Evolutionary conservation across 140 eudicot species (phyloP), one percentile per base, ranked within the genome.

Genomic region (Flaveria floridana): DNA sequence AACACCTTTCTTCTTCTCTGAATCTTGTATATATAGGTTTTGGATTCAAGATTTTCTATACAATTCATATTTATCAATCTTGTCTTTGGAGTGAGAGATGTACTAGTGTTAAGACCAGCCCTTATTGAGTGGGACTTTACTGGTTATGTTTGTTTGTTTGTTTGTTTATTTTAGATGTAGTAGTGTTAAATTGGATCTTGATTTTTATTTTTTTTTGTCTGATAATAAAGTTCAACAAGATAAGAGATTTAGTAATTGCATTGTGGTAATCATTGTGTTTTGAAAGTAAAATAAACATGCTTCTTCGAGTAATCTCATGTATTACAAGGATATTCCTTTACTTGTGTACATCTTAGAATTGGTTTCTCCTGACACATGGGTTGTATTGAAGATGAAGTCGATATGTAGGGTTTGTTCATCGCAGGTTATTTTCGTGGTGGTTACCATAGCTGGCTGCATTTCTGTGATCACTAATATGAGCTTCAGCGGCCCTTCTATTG

Each of bases 401-500:
- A 64, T 63, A 65, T 78, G 75, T 79, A 26, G 73, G 76, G 69
- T 71, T 83, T 82, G 68, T 78, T 76, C 66, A 48, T 80, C 26
- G 75, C 81, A 86, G 91, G 77, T 78, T 76, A 37, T 70, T 41
- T 72, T 20, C 18, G 67, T 11, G 70, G 58, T 63, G 64, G 74
- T 77, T 66, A 70, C 65, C 59, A 52, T 61, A 70, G 44, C 77
- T 39, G 71, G 87, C 12, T 70, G 81, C 57, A 71, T 80, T 30
- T 69, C 57, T 47, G 65, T 75, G 70, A 72, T 81, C 77, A 78
- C 59, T 53, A 87, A 78, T 75, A 91, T 91, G 95, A 91, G 89
- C 81, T 81, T 83, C 78, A 56, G 85, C 44, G 95, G 95, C 73
- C 79, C 95, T 73, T 86, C 95, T 62, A 21, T 85, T 65, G 77